Conservation (phyloP, 2,329 filamentous ascomycete genomes). For the Fusarium subtropicale region DNA sequence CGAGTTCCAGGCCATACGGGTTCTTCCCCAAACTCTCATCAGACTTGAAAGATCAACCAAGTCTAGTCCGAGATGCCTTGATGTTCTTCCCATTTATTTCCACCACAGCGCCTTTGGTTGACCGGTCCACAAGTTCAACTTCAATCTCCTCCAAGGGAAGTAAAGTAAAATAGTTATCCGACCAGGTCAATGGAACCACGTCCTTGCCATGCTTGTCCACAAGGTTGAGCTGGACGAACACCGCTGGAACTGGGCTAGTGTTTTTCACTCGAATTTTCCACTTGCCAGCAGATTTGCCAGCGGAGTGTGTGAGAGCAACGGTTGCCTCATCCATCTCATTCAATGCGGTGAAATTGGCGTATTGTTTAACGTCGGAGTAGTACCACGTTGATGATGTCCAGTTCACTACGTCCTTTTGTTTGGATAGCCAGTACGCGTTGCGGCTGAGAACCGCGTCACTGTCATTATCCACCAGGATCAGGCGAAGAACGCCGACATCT, state of each 20-base stretch:
- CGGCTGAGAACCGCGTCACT: not conserved
- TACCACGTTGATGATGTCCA: conserved; percentile 1
- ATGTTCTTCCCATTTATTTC: not conserved
- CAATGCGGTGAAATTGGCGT: not conserved
- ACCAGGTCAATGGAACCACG: not conserved
- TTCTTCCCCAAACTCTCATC: too few species aligned
- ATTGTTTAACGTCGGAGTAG: not conserved
- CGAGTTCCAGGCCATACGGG: too few species aligned
- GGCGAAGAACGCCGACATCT: not conserved
- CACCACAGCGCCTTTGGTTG: not conserved
- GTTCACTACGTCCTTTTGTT: not conserved
- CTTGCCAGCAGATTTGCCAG: not conserved
- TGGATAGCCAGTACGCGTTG: not conserved
- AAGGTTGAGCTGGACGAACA: conserved; percentile 1
- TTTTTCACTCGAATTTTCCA: not conserved
- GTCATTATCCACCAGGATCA: not conserved
- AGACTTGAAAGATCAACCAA: not conserved
- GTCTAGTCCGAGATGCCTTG: not conserved
- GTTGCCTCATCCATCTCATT: not conserved
- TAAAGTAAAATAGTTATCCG: not conserved
- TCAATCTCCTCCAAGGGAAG: not conserved
- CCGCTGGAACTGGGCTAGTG: not conserved
- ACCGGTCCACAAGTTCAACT: not conserved
- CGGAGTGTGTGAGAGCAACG: not conserved
- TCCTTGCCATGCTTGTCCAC: not conserved